Evolutionary conservation across 495 filamentous ascomycete genomes (phyloP).

Genomic region (Lichenothelia convexa): DNA sequence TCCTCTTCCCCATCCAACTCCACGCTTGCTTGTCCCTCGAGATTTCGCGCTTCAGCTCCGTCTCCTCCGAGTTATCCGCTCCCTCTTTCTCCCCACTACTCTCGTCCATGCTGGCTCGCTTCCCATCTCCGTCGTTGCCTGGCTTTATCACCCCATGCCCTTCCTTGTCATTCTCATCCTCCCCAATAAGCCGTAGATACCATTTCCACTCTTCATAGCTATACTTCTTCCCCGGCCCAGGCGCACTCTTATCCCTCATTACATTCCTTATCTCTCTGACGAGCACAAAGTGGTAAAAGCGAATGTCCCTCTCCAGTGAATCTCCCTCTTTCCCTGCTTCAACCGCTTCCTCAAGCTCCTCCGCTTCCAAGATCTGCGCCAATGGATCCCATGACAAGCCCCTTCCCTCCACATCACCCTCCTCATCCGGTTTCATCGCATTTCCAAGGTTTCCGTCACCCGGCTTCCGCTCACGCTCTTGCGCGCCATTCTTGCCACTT

Average conservation of each 20-base stretch:
- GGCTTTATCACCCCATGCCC: constrained; percentile 12
- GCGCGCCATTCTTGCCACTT: background rate
- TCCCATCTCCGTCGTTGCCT: constrained; percentile 13
- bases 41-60: constrained; percentile 1
- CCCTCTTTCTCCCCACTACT: constrained; percentile 12
- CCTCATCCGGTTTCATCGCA: background rate
- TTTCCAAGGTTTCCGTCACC: background rate
- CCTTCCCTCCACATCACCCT: constrained; percentile 1
- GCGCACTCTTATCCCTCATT: constrained; percentile 39
- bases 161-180: constrained; percentile 34
- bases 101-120: no score
- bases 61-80: constrained; percentile 4
- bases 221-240: constrained; percentile 48
- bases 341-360: constrained; percentile 25
- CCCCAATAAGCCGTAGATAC: constrained; percentile 57
- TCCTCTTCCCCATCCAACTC: constrained; percentile 61
- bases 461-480: background rate
- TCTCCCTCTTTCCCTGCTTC: constrained; percentile 27
- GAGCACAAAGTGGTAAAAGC: constrained; percentile 48
- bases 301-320: constrained; percentile 24
- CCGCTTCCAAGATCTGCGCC: constrained; percentile 17
- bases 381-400: constrained; percentile 17
- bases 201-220: constrained; percentile 68
- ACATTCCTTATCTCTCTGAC: constrained; percentile 50
- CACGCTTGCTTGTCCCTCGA: constrained; percentile 22